phyloP scores from a whole-genome alignment of 495 filamentous ascomycete species.

The Daldinia caldariorum region DNA sequence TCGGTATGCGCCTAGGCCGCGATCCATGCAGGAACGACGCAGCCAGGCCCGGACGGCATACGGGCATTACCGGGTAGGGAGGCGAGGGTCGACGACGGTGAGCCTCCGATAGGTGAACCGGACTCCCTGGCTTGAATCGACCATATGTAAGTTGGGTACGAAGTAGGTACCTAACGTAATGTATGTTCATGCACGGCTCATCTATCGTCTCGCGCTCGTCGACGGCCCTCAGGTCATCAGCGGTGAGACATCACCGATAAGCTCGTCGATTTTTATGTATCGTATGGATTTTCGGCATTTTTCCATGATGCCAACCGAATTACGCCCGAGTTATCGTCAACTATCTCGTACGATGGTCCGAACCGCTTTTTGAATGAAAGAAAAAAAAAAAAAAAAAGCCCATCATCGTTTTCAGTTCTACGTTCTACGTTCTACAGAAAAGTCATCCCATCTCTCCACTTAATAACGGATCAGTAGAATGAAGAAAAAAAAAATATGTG shows the following conservation, averaged over 20 bases:
- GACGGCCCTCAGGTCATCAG: not conserved
- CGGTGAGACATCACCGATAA: constrained; percentile 7
- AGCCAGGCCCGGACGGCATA: constrained; percentile 24
- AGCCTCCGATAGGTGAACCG: constrained; percentile 31
- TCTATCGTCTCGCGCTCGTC: constrained; percentile 13
- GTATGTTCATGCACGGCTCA: constrained; percentile 8
- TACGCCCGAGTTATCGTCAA: not conserved
- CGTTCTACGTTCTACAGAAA: too few relatives aligned
- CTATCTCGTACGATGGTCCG: not conserved
- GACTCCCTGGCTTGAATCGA: not conserved
- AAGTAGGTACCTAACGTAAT: too few relatives aligned
- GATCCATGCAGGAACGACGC: constrained; percentile 39
- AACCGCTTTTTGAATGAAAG: too few relatives aligned
- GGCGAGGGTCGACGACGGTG: constrained; percentile 15
- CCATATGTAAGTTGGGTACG: not conserved
- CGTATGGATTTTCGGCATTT: not conserved
- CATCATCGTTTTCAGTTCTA: not conserved
- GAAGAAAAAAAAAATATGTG: not conserved
- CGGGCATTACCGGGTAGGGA: constrained; percentile 29
- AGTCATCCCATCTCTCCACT: not conserved
- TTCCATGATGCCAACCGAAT: not conserved
- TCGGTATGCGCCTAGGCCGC: constrained; percentile 15
- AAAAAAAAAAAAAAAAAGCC: too few relatives aligned
- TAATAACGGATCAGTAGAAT: not conserved
- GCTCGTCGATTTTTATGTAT: constrained; percentile 7